These are phyloP conservation scores for Vitellaria paradoxa DNA, from an alignment of 179 eudicot genomes.

Conservation along the genomic window DNA sequence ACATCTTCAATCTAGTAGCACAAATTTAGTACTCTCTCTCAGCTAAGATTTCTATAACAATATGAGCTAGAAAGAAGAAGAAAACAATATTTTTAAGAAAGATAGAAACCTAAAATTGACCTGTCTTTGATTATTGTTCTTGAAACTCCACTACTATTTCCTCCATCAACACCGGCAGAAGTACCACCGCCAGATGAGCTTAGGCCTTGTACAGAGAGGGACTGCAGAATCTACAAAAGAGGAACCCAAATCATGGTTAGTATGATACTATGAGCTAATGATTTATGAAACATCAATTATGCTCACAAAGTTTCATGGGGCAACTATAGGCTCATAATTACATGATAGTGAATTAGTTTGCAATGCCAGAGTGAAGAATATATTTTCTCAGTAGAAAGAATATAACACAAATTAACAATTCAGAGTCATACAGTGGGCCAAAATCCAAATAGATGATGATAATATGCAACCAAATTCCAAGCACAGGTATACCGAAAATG, in stretches of 20 bases:
- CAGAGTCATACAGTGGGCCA: neutral
- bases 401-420: neutral
- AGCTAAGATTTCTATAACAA: neutral
- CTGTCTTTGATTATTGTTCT: conserved; percentile 82
- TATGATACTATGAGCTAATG: neutral
- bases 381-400: neutral
- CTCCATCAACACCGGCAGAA: conserved; percentile 62
- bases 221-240: conserved; percentile 68
- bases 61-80: too few species aligned
- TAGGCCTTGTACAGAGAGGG: conserved; percentile 78
- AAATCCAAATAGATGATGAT: neutral
- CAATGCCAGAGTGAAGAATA: neutral
- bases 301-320: too few species aligned
- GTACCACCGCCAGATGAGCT: conserved; percentile 79
- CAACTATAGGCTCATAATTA: neutral
- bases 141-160: conserved; percentile 91
- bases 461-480: neutral
- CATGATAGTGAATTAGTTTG: neutral
- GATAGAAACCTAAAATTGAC: conserved; percentile 24
- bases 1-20: conserved; percentile 65
- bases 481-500: neutral
- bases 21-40: neutral
- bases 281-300: neutral
- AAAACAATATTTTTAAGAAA: too few species aligned
- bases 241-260: neutral